Evolutionary conservation across 202 grass and related monocot species (phyloP).

Genomic region (Schoenoplectus tabernaemontani): DNA sequence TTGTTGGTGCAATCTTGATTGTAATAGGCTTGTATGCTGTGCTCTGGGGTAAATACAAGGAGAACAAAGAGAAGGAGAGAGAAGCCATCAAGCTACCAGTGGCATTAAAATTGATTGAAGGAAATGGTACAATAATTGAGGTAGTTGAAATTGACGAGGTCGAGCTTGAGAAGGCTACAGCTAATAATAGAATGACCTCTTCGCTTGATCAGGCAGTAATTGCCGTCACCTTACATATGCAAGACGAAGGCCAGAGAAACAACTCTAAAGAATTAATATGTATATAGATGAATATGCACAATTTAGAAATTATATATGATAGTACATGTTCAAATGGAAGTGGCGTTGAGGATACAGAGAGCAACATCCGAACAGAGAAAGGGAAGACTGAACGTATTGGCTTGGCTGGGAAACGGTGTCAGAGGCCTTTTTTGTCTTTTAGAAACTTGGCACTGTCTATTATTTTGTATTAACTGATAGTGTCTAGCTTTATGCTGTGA

Average conservation of each 20-base stretch:
- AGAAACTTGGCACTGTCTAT: slow-evolving; percentile 17
- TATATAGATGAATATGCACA: not conserved
- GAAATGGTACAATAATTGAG: slow-evolving; percentile 50
- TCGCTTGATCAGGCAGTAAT: slow-evolving; percentile 20
- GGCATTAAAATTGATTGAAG: slow-evolving; percentile 46
- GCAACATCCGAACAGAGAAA: not conserved
- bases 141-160: slow-evolving; percentile 61
- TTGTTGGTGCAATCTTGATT: slow-evolving; percentile 64
- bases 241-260: slow-evolving; percentile 46
- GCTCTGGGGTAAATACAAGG: slow-evolving; percentile 96
- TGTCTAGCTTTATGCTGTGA: slow-evolving; percentile 10
- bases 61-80: slow-evolving; percentile 57
- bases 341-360: not conserved
- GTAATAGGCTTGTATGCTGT: slow-evolving; percentile 83
- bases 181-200: slow-evolving; percentile 39
- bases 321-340: not conserved
- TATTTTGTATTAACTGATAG: not conserved
- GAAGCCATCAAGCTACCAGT: slow-evolving; percentile 52
- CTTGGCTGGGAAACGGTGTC: slow-evolving; percentile 9
- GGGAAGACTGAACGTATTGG: not conserved
- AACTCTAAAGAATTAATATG: slow-evolving; percentile 6
- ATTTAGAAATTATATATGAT: not conserved
- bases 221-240: slow-evolving; percentile 26
- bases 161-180: slow-evolving; percentile 65
- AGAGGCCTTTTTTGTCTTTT: slow-evolving; percentile 26